Base-by-base conservation (phyloP, 129 eudicot species). In the Apium graveolens region DNA sequence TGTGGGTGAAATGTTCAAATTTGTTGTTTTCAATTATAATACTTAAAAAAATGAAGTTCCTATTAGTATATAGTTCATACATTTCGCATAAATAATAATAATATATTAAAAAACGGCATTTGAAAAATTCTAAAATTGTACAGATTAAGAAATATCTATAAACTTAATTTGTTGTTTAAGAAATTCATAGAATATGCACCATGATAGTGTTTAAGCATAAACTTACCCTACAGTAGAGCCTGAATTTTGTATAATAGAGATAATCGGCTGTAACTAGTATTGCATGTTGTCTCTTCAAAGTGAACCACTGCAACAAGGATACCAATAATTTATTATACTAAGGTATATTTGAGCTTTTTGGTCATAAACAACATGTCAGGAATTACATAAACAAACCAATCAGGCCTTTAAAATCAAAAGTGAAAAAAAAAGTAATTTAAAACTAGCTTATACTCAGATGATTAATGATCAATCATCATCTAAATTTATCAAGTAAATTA, bases 231-330 rank as follows among this genome's bases (percentile, higher is more conserved):
- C 96, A 91, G 79, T 88, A 87, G 79, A 83, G 90, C 81, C 88
- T 86, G 84, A 91, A 91, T 55, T 91, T 91, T 46, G 80, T 82
- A 86, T 91, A 91, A 83, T 91, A 91, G 48, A 91, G 92, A 84
- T 85, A 82, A 74, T 91, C 96, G 12, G 96, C 96, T 87, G 85
- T 87, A 68, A 89, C 87, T 70, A 89, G 12, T 60, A 91, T 39
- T 31, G 96, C 96, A 84, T 91, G 96, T 43, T 88, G 87, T 65
- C 96, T 86, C 70, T 85, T 88, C 96, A 91, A 85, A 60, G 96
- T 91, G 84, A 91, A 91, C 96, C 96, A 91, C 96, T 91, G 91
- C 80, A 86, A 78, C 78, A 73, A 76, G 81, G 41, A 81, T 55
- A 29, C 27, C 80, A 69, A 41, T 31, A 17, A 44, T 73, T 5